Conservation (phyloP, 2,329 filamentous ascomycete species). For the Coniochaeta hoffmannii region DNA sequence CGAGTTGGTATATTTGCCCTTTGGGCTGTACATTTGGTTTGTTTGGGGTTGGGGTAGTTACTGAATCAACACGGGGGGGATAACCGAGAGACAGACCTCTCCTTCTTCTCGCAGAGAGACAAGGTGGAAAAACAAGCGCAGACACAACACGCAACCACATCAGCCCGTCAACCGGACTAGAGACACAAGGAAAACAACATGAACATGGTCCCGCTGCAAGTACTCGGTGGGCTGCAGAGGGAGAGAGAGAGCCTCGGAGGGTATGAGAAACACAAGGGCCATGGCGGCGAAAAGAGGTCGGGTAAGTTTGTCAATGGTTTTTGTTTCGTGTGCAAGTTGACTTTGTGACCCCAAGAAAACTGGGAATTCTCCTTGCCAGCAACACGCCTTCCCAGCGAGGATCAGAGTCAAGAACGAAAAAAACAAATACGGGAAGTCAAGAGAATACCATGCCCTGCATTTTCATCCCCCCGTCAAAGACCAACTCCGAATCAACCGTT, state of each 20-base stretch:
- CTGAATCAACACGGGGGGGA: neutral
- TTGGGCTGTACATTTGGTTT: neutral
- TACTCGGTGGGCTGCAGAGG: neutral
- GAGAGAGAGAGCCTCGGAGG: neutral
- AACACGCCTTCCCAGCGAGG: conserved; percentile 2
- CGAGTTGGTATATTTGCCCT: neutral
- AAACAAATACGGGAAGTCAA: conserved; percentile 20
- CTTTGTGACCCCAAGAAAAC: neutral
- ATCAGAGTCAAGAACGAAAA: conserved; percentile 13
- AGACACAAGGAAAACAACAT: neutral
- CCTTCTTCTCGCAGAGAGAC: neutral
- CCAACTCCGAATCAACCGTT: conserved; percentile 28
- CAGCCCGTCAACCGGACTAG: neutral
- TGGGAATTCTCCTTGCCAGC: neutral
- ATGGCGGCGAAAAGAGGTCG: neutral
- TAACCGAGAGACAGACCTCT: neutral
- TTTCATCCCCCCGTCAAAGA: conserved; percentile 26
- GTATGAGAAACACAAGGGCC: neutral
- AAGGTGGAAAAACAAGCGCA: neutral
- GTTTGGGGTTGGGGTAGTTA: neutral
- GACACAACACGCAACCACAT: neutral
- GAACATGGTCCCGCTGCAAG: neutral
- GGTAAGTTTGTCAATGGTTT: neutral
- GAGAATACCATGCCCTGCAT: conserved; percentile 29
- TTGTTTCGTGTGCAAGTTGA: neutral